These are phyloP conservation scores for Leavenworthia alabamica DNA, from an alignment of 345 rosid species.

Conservation along the genomic window DNA sequence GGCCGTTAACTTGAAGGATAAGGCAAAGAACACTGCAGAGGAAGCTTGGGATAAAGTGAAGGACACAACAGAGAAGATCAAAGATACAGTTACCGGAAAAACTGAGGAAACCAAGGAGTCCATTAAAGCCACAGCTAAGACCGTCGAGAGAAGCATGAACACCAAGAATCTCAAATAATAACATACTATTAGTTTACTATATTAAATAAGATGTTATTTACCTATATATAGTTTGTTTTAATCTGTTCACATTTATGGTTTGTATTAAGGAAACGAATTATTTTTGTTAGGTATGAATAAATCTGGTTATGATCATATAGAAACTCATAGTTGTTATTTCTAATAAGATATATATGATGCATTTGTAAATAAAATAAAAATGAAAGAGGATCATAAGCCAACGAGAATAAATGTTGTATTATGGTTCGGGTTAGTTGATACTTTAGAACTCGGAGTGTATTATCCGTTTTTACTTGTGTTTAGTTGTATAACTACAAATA, in stretches of 20 bases:
- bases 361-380: neutral
- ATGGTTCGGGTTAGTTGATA: too few species aligned
- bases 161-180: slow-evolving; percentile 26
- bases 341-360: neutral
- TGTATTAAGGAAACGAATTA: slow-evolving; percentile 5
- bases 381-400: neutral
- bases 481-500: too few species aligned
- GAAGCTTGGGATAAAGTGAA: slow-evolving; percentile 33
- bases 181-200: neutral
- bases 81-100: slow-evolving; percentile 27
- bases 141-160: slow-evolving; percentile 36
- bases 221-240: slow-evolving; percentile 10
- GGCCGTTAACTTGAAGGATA: slow-evolving; percentile 25
- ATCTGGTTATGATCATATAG: neutral
- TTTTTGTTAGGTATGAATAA: slow-evolving; percentile 6
- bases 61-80: slow-evolving; percentile 32
- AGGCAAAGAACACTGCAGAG: slow-evolving; percentile 31
- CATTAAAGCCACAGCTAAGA: slow-evolving; percentile 25
- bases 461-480: too few species aligned
- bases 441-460: too few species aligned
- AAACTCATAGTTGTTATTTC: neutral
- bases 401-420: too few species aligned
- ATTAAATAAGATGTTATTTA: slow-evolving; percentile 16
- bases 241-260: slow-evolving; percentile 16
- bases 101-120: slow-evolving; percentile 33